phyloP scores from a whole-genome alignment of 148 eudicot species.

The Salicornia ramosissima region DNA sequence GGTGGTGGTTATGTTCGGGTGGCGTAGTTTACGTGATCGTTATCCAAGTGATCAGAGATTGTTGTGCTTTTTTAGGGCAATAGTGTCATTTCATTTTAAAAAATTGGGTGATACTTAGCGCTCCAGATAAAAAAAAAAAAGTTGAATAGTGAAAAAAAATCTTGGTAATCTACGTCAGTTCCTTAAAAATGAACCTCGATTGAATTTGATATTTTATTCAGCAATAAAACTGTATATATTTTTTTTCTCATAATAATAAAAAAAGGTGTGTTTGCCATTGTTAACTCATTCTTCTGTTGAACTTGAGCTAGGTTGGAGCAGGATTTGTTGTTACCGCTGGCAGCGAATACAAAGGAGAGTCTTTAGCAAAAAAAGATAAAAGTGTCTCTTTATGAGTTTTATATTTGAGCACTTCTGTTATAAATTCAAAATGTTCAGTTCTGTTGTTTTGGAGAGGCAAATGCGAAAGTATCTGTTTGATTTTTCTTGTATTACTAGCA shows the following conservation, averaged over 20 bases:
- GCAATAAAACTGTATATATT: no score
- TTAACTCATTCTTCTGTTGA: background rate
- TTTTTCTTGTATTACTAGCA: conserved; percentile 17
- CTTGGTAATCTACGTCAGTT: background rate
- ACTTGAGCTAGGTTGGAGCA: conserved; percentile 68
- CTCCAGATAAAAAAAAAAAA: no score
- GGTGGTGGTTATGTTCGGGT: no score
- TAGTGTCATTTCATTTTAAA: no score
- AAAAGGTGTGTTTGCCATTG: no score
- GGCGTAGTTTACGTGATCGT: no score
- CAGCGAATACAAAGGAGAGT: conserved; percentile 79
- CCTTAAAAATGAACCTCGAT: background rate
- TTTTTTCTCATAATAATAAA: no score
- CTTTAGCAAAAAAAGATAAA: conserved; percentile 72
- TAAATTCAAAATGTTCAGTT: background rate
- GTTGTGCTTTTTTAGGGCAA: no score
- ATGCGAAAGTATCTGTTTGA: conserved; percentile 1
- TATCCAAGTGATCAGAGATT: no score
- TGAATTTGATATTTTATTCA: background rate
- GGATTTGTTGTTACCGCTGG: conserved; percentile 81
- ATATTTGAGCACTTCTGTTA: background rate
- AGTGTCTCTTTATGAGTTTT: conserved; percentile 20
- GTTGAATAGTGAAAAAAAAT: background rate
- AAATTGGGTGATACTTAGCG: no score
- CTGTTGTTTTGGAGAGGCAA: background rate